Evolutionary conservation across 2,329 filamentous ascomycete species (phyloP), one percentile per base, ranked within the genome.

Genomic region (Exserohilum rostratum): DNA sequence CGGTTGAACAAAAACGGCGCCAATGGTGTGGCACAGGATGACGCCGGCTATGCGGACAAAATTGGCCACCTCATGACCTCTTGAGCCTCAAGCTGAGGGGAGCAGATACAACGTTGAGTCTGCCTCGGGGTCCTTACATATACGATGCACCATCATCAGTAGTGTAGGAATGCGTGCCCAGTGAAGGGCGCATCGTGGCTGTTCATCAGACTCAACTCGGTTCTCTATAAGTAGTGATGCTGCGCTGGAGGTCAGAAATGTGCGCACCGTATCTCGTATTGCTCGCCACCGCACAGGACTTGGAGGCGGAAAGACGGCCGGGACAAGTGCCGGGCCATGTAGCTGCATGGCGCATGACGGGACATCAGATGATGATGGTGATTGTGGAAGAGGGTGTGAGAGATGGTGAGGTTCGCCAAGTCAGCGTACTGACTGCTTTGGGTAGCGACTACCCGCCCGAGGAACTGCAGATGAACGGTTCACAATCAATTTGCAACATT

Each of bases 41-140:
- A 55, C 40, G 47, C 58, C 57, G 56, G 61, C 25, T 61, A 56
- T 53, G 43, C 56, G 56, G 58, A 57, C 45, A 50, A 40, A 51
- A 27, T 50, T 62, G 61, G 50, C 54, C 58, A 64, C 56, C 40
- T 60, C 58, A 60, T 40, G 47, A 29, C 37, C 39, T 49, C 31
- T 31, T 53, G 50, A 58, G 57, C 54, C 58, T 60, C 56, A 57
- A 55, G 53, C 51, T 57, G 53, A 61, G 22, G 34, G 37, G 30
- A 38, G 9, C 7, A 13, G 30, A 13, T 17, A 15, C 30, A 22
- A 12, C 25, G 22, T 29, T 27, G n/a, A 25, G 38, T 60, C 53
- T 49, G 57, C 53, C 57, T 53, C 43, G 53, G 50, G 50, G 35
- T 45, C 18, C 37, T 31, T 25, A 29, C 34, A 40, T 40, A 25